Evolutionary conservation across 306 rosid genomes (phyloP).

Genomic region (Arachis hypogaea): DNA sequence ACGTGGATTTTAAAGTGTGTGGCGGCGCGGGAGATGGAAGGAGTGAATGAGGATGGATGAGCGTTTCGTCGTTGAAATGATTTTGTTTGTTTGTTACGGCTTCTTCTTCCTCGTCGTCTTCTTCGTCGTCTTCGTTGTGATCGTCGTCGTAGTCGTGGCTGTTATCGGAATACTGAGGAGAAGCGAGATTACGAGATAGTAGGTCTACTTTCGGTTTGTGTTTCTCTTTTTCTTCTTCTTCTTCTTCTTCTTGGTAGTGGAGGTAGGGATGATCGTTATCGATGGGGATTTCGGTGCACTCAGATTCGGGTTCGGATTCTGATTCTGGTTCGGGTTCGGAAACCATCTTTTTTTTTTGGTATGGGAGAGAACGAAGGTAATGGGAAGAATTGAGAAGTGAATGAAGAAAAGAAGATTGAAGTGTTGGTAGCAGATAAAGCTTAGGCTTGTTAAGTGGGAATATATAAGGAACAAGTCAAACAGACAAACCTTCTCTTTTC

Average conservation of each 20-base stretch:
- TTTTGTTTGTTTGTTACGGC: conserved; percentile 1
- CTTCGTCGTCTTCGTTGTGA: not conserved
- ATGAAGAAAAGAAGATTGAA: not conserved
- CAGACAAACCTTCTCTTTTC: too few relatives aligned
- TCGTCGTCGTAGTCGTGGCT: not conserved
- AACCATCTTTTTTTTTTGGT: conserved; percentile 34
- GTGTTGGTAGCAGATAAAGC: conserved; percentile 2
- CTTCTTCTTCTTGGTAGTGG: not conserved
- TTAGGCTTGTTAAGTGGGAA: too few relatives aligned
- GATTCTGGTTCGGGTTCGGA: conserved; percentile 29
- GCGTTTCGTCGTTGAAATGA: not conserved
- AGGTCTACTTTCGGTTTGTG: not conserved
- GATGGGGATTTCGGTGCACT: not conserved
- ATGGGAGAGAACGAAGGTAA: not conserved
- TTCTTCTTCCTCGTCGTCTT: not conserved
- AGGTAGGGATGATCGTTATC: not conserved
- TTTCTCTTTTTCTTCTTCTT: not conserved
- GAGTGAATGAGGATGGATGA: conserved; percentile 56
- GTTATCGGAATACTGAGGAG: conserved; percentile 37
- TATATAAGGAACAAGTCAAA: too few relatives aligned
- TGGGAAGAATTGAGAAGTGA: not conserved
- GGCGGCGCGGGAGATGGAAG: conserved; percentile 85
- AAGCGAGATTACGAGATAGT: not conserved
- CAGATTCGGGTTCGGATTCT: conserved; percentile 16
- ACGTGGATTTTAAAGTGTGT: conserved; percentile 6